Conservation (phyloP, 371 early-diverging fungal species). For the Mortierella sp. region DNA sequence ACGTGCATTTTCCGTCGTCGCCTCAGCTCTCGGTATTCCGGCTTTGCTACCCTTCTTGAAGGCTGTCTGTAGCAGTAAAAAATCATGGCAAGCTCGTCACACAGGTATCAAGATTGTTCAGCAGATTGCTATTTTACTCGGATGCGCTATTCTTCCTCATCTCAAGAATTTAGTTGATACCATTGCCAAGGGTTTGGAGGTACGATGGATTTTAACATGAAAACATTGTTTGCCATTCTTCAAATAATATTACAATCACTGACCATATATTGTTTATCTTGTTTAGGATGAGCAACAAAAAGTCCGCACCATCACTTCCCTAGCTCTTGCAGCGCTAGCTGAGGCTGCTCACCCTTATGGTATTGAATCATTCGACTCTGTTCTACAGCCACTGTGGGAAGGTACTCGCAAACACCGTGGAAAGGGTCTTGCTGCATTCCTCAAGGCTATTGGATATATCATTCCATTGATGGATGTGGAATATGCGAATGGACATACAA, state of each 20-base stretch:
- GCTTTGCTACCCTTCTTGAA: constrained; percentile 94
- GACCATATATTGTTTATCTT: not conserved
- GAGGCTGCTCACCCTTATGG: constrained; percentile 98
- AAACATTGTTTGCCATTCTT: not conserved
- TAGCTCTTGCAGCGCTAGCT: constrained; percentile 95
- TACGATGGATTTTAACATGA: constrained; percentile 8
- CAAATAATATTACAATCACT: not conserved
- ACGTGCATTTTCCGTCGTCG: constrained; percentile 97
- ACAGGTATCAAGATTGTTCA: constrained; percentile 98
- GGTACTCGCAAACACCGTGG: constrained; percentile 96
- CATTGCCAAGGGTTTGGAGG: constrained; percentile 89
- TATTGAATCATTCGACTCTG: constrained; percentile 95
- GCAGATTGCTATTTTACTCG: constrained; percentile 94
- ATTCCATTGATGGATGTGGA: constrained; percentile 98
- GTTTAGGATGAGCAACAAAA: constrained; percentile 94
- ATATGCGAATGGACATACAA: constrained; percentile 93
- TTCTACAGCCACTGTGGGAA: constrained; percentile 92
- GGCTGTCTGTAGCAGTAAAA: constrained; percentile 95
- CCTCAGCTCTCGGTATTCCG: constrained; percentile 96
- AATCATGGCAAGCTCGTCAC: constrained; percentile 98
- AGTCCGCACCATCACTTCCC: constrained; percentile 94
- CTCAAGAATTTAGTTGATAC: constrained; percentile 92
- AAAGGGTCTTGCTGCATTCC: constrained; percentile 96
- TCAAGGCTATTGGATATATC: constrained; percentile 97
- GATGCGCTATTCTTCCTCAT: constrained; percentile 96